Evolutionary conservation across 345 rosid species (phyloP).

Genomic region (Carallia pectinifolia): DNA sequence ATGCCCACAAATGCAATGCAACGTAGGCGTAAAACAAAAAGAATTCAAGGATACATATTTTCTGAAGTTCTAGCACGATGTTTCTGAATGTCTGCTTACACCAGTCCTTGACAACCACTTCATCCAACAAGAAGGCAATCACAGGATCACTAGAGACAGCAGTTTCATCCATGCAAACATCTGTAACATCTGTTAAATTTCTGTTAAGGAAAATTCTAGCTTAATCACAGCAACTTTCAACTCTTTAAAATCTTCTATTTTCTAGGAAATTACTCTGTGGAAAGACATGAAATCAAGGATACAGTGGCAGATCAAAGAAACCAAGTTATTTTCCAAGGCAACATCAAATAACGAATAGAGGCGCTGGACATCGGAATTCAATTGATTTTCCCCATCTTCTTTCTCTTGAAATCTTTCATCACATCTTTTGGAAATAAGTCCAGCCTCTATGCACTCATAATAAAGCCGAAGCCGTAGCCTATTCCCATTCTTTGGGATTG

Average conservation of each 20-base stretch:
- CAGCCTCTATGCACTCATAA: conserved; percentile 75
- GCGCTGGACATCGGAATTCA: conserved; percentile 70
- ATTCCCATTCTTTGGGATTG: conserved; percentile 43
- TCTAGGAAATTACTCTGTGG: not conserved
- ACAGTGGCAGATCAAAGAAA: conserved; percentile 88
- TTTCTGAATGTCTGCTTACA: conserved; percentile 74
- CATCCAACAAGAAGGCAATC: conserved; percentile 95
- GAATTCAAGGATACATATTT: conserved; percentile 75
- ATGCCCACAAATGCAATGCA: not conserved
- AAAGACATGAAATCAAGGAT: conserved; percentile 41
- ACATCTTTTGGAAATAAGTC: conserved; percentile 54
- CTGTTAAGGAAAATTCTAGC: conserved; percentile 42
- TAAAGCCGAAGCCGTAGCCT: conserved; percentile 66
- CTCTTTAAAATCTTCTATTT: not conserved
- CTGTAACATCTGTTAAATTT: conserved; percentile 71
- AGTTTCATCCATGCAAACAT: conserved; percentile 96
- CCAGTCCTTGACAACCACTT: conserved; percentile 98
- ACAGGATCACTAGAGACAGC: conserved; percentile 98
- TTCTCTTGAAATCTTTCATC: conserved; percentile 61
- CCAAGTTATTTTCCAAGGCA: conserved; percentile 81
- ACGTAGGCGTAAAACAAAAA: conserved; percentile 9
- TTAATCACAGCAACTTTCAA: too few relatives aligned
- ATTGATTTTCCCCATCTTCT: conserved; percentile 56
- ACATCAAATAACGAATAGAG: conserved; percentile 87
- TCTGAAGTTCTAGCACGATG: conserved; percentile 54